phyloP scores from a whole-genome alignment of 306 rosid genomes.

The Malus sylvestris region DNA sequence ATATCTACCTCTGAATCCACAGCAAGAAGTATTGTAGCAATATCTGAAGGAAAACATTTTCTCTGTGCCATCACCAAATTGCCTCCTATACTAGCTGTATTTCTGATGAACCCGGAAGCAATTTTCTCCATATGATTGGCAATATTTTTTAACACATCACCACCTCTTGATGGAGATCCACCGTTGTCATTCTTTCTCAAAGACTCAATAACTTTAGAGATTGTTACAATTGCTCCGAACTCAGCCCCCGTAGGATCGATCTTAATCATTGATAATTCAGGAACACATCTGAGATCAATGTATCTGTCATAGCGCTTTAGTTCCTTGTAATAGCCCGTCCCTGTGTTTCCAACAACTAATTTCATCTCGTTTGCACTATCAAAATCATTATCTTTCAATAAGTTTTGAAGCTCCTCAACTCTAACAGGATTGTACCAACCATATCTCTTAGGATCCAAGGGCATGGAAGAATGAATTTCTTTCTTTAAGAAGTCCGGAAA shows the following conservation, averaged over 20 bases:
- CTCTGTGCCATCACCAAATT: constrained; percentile 90
- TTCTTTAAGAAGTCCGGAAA: constrained; percentile 63
- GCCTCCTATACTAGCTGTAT: constrained; percentile 78
- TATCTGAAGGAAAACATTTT: constrained; percentile 76
- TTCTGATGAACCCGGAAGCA: constrained; percentile 58
- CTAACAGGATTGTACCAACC: constrained; percentile 56
- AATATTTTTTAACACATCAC: constrained; percentile 38
- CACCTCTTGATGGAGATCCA: constrained; percentile 29
- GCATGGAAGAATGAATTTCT: constrained; percentile 29
- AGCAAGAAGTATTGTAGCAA: constrained; percentile 74
- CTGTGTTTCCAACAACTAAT: constrained; percentile 72
- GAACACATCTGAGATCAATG: constrained; percentile 46
- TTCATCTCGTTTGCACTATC: constrained; percentile 25
- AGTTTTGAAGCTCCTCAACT: constrained; percentile 41
- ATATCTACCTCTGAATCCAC: constrained; percentile 55
- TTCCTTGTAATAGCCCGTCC: constrained; percentile 67
- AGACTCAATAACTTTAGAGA: constrained; percentile 56
- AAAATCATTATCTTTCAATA: constrained; percentile 21
- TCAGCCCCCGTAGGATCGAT: constrained; percentile 53
- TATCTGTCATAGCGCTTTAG: constrained; percentile 37
- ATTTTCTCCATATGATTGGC: constrained; percentile 70
- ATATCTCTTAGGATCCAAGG: constrained; percentile 32
- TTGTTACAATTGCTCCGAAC: constrained; percentile 65
- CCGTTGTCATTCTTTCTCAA: constrained; percentile 21
- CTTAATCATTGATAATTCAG: constrained; percentile 46